Conservation (phyloP, 257 asterid species). For the Gynochthodes officinalis region DNA sequence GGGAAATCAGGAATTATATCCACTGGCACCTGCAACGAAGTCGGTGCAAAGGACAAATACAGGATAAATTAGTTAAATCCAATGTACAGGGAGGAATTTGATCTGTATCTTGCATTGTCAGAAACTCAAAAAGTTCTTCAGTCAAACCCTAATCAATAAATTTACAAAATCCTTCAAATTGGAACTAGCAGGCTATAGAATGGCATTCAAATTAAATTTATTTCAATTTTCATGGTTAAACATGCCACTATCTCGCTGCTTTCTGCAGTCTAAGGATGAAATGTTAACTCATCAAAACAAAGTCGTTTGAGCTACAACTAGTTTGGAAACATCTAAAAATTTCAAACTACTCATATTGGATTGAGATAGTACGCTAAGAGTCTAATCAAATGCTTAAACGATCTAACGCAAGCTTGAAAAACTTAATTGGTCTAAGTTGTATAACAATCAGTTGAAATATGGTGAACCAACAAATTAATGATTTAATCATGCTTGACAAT, state of each 20-base stretch:
- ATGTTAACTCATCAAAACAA: background rate
- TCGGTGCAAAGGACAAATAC: background rate
- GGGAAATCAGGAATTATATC: constrained; percentile 87
- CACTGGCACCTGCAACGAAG: constrained; percentile 98
- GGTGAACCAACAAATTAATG: background rate
- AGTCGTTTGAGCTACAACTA: background rate
- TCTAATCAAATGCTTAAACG: background rate
- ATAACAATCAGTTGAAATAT: background rate
- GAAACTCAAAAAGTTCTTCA: no score
- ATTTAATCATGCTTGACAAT: background rate
- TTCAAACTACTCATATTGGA: background rate
- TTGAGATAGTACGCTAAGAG: background rate
- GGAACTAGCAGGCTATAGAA: no score
- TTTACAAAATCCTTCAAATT: no score
- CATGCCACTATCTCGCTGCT: background rate
- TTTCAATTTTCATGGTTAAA: no score
- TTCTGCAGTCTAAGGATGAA: background rate
- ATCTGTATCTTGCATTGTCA: no score
- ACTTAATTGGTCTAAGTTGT: background rate
- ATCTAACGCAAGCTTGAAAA: background rate
- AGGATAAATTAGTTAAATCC: background rate
- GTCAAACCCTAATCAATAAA: no score
- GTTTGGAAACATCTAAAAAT: background rate
- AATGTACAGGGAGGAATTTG: background rate
- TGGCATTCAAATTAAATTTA: background rate